Percentiles rank a stretch among this genome's conserved stretches.
These are phyloP conservation scores for Ophiocordyceps polyrhachis-furcata DNA, from an alignment of 2,329 filamentous ascomycete species.

Conservation along the genomic window DNA sequence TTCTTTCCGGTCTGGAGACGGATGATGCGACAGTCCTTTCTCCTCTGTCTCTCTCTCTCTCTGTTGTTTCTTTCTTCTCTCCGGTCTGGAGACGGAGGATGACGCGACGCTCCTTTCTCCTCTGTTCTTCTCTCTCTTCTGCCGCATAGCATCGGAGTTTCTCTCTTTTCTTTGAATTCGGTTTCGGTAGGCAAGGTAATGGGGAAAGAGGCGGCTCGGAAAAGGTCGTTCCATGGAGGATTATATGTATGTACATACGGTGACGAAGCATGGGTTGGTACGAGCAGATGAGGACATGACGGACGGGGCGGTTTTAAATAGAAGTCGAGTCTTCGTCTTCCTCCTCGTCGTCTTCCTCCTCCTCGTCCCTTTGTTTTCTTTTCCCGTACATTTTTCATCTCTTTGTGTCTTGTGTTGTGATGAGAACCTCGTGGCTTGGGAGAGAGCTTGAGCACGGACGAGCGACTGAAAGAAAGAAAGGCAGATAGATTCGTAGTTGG, in stretches of 20 bases:
- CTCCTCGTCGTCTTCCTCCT: neutral
- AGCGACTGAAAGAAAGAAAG: no score
- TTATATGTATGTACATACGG: no score
- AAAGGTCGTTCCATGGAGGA: neutral
- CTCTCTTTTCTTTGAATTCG: neutral
- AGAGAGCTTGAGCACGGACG: no score
- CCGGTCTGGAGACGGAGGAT: neutral
- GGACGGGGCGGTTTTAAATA: neutral
- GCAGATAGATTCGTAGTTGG: no score
- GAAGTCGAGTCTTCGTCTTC: neutral
- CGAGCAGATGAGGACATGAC: neutral
- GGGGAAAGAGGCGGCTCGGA: neutral
- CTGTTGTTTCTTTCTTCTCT: no score
- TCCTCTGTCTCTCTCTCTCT: neutral
- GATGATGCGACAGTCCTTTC: neutral
- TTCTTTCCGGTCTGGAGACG: neutral
- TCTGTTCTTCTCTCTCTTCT: constrained; percentile 1
- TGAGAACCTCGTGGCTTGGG: no score
- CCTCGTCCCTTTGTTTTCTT: no score
- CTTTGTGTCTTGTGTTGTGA: no score
- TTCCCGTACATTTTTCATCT: no score
- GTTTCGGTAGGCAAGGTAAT: neutral
- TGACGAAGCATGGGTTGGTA: neutral
- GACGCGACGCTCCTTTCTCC: neutral
- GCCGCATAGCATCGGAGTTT: constrained; percentile 9